These are phyloP conservation scores for Kluyveromyces nonfermentans DNA, from an alignment of 805 yeast genomes.

Conservation along the genomic window DNA sequence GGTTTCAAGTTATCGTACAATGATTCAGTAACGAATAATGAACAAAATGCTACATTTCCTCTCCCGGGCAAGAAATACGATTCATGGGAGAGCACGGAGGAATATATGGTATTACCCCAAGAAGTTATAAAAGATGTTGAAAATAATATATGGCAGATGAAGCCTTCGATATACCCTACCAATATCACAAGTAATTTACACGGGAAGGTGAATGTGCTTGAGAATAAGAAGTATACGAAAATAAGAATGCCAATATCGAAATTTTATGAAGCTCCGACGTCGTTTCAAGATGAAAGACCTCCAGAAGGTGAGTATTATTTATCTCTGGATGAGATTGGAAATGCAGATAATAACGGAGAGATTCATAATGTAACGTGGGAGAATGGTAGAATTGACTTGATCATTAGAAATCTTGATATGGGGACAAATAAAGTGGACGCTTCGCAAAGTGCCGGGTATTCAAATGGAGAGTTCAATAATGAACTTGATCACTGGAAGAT, in stretches of 20 bases:
- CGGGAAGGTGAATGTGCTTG: conserved; percentile 32
- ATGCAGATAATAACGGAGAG: conserved; percentile 16
- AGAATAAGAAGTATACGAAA: conserved; percentile 11
- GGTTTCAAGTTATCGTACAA: conserved; percentile 61
- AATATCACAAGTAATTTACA: conserved; percentile 41
- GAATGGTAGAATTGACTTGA: conserved; percentile 19
- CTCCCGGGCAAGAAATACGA: conserved; percentile 36
- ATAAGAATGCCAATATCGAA: conserved; percentile 29
- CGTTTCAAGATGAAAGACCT: conserved; percentile 21
- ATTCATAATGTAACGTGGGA: conserved; percentile 24
- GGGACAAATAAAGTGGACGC: conserved; percentile 27
- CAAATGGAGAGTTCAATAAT: conserved; percentile 22
- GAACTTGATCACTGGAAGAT: conserved; percentile 34
- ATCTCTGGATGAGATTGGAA: conserved; percentile 4
- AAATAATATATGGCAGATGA: conserved; percentile 41
- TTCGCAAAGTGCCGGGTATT: conserved; percentile 25
- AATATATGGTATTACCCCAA: conserved; percentile 52
- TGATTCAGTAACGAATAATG: conserved; percentile 41
- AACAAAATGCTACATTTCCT: conserved; percentile 47
- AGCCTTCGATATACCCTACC: conserved; percentile 26
- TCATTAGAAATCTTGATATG: conserved; percentile 16
- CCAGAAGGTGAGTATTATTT: conserved; percentile 19
- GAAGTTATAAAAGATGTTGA: conserved; percentile 39
- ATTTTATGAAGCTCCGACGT: conserved; percentile 24
- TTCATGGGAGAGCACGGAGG: conserved; percentile 41